These are phyloP conservation scores for Trichoderma oligosporum DNA, from an alignment of 2,329 filamentous ascomycete genomes.

Conservation along the genomic window DNA sequence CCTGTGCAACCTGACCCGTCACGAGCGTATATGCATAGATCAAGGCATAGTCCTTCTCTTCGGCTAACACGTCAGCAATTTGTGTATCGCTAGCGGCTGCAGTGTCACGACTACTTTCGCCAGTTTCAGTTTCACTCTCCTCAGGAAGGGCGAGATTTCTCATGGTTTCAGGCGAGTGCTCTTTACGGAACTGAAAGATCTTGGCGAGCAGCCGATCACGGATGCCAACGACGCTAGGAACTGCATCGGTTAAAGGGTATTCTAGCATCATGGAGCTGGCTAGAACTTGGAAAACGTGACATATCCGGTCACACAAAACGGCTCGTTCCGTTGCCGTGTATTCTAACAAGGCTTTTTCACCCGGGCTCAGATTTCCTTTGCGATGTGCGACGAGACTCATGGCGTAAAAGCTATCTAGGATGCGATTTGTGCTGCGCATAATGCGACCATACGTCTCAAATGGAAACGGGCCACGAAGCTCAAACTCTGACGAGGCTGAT, in stretches of 20 bases:
- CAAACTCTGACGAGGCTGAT: conserved; percentile 72
- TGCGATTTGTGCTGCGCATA: conserved; percentile 68
- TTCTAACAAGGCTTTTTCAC: conserved; percentile 70
- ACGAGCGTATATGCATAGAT: conserved; percentile 83
- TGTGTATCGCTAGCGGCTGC: background rate
- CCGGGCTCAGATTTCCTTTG: conserved; percentile 66
- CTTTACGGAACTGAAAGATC: conserved; percentile 76
- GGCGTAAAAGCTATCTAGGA: conserved; percentile 85
- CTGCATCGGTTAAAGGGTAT: conserved; percentile 77
- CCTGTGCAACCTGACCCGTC: conserved; percentile 58
- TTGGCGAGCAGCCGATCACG: conserved; percentile 76
- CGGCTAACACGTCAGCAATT: conserved; percentile 35
- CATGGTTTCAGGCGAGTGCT: conserved; percentile 32
- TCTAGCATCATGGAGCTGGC: conserved; percentile 86
- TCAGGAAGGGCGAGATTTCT: background rate
- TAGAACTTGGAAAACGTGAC: conserved; percentile 75
- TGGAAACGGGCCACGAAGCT: conserved; percentile 78
- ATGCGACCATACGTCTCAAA: conserved; percentile 64
- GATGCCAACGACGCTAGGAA: conserved; percentile 72
- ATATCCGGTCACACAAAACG: conserved; percentile 77
- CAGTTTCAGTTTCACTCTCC: background rate
- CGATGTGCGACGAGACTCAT: conserved; percentile 87
- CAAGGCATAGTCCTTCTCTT: conserved; percentile 76
- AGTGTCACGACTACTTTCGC: conserved; percentile 5
- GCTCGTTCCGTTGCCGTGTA: conserved; percentile 75